Percentiles rank a stretch among this genome's conserved stretches.
phyloP scores from a whole-genome alignment of 1,284 basidiomycete genomes.

The Rugosomyces carneus region DNA sequence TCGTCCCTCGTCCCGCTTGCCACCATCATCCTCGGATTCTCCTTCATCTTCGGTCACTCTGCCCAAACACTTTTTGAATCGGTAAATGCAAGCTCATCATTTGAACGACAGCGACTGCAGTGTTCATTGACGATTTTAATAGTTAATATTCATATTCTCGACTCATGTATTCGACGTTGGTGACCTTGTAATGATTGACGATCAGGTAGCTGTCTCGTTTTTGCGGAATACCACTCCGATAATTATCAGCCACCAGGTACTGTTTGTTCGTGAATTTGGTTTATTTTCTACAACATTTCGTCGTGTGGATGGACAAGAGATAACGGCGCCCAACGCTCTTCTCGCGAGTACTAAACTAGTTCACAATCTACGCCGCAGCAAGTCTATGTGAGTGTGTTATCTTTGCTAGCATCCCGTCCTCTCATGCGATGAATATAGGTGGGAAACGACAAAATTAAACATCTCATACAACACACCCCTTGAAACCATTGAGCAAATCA shows the following conservation, averaged over 20 bases:
- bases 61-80: conserved; percentile 81
- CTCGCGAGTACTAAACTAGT: conserved; percentile 70
- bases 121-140: background rate
- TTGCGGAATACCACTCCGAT: background rate
- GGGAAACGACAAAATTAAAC: conserved; percentile 67
- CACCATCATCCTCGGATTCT: conserved; percentile 75
- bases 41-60: conserved; percentile 79
- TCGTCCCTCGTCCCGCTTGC: conserved; percentile 78
- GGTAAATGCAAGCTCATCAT: conserved; percentile 31
- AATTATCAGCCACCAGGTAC: conserved; percentile 27
- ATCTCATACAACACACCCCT: conserved; percentile 64
- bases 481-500: conserved; percentile 65
- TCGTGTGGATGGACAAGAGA: conserved; percentile 73
- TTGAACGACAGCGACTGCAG: background rate
- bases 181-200: conserved; percentile 75
- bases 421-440: conserved; percentile 39
- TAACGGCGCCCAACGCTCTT: conserved; percentile 78
- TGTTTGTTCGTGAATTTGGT: conserved; percentile 74
- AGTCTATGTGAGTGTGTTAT: conserved; percentile 51
- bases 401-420: background rate
- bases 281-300: conserved; percentile 78
- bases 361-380: conserved; percentile 71
- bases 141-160: conserved; percentile 82
- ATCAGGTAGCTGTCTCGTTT: conserved; percentile 36
- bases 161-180: conserved; percentile 78